These are phyloP conservation scores for Bombardia bombarda DNA, from an alignment of 495 filamentous ascomycete genomes.

Conservation along the genomic window DNA sequence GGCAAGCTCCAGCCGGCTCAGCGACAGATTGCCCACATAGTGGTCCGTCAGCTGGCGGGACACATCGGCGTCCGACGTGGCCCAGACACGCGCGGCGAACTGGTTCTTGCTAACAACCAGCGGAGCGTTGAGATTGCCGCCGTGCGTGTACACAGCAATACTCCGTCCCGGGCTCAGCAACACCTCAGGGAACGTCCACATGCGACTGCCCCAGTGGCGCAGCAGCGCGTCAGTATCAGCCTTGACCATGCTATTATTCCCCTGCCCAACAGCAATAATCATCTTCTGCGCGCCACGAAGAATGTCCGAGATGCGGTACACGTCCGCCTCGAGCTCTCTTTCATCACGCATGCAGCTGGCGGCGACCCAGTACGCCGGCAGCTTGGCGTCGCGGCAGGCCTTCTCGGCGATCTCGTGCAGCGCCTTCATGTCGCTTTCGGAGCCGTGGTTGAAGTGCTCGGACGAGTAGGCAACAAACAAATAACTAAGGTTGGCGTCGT, in stretches of 20 bases:
- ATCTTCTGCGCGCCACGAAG: constrained; percentile 1
- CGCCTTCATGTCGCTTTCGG: background rate
- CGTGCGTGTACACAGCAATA: background rate
- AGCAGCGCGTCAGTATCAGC: constrained; percentile 4
- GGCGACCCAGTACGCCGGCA: constrained; percentile 4
- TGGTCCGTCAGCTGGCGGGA: constrained; percentile 15
- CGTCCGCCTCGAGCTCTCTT: constrained; percentile 25
- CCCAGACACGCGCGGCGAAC: constrained; percentile 8
- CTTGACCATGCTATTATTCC: too few species aligned
- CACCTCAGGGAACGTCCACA: constrained; percentile 43
- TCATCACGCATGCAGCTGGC: background rate
- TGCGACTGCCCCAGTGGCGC: constrained; percentile 30
- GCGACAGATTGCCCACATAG: constrained; percentile 6
- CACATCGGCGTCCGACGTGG: background rate
- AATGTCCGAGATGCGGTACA: constrained; percentile 5
- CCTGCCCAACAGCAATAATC: constrained; percentile 1
- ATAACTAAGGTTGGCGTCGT: background rate
- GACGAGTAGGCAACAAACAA: constrained; percentile 11
- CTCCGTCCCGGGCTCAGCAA: constrained; percentile 25
- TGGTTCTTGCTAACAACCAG: constrained; percentile 7
- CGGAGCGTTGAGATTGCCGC: background rate
- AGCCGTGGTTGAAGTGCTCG: constrained; percentile 5
- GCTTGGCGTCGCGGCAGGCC: constrained; percentile 2
- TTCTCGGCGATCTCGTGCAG: constrained; percentile 4
- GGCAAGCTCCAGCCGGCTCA: constrained; percentile 17